phyloP scores from a whole-genome alignment of 2,329 filamentous ascomycete genomes.

The Alternaria gansuensis region DNA sequence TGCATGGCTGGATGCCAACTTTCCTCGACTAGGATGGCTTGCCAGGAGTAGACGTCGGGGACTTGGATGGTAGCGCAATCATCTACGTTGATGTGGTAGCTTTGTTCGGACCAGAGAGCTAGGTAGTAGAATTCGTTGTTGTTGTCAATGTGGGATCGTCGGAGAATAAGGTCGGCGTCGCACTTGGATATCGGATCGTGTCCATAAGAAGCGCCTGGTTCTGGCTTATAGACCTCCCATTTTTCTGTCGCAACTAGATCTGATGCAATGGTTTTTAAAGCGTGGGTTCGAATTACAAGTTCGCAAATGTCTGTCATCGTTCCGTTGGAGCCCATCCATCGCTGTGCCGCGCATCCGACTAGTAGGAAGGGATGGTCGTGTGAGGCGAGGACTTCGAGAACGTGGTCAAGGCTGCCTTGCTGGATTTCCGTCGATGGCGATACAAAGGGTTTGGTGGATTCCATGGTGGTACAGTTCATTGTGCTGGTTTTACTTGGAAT shows the following conservation, averaged over 20 bases:
- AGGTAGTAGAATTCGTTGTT: background rate
- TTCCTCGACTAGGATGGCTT: constrained; percentile 16
- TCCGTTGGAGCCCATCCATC: constrained; percentile 8
- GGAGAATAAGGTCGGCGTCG: background rate
- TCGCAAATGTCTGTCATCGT: background rate
- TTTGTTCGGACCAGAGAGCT: constrained; percentile 6
- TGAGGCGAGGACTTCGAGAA: background rate
- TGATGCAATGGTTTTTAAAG: background rate
- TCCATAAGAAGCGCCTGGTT: background rate
- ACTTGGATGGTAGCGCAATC: constrained; percentile 2
- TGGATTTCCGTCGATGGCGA: background rate
- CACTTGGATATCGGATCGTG: background rate
- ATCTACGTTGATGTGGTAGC: constrained; percentile 1
- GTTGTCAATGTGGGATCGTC: background rate
- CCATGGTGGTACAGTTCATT: background rate
- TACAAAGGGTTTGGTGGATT: background rate
- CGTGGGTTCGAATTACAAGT: background rate
- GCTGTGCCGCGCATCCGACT: constrained; percentile 3
- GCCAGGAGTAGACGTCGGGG: constrained; percentile 13
- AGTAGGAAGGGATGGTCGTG: background rate
- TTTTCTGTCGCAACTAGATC: background rate
- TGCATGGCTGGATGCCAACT: constrained; percentile 20
- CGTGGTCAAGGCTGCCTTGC: background rate
- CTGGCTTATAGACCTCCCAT: background rate
- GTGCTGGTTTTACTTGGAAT: background rate